Percentiles rank a stretch among this genome's conserved stretches.
phyloP scores from a whole-genome alignment of 2,329 filamentous ascomycete species.

The Ophidiomyces ophidiicola region DNA sequence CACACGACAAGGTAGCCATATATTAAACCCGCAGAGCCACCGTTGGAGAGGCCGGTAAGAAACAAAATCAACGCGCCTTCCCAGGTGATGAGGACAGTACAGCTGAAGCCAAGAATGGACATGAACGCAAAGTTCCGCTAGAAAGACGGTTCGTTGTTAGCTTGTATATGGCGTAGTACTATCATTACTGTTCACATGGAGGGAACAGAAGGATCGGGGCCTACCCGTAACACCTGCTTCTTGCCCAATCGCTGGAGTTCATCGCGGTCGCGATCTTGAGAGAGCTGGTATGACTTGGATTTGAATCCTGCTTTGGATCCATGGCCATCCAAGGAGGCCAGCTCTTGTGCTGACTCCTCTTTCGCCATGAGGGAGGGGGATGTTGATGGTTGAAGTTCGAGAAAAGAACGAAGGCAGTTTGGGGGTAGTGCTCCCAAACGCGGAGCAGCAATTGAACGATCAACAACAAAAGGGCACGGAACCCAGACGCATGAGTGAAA shows the following conservation, averaged over 20 bases:
- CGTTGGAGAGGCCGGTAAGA: conserved; percentile 20
- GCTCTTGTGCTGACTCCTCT: conserved; percentile 7
- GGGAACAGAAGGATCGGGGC: conserved; percentile 18
- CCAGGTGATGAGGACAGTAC: conserved; percentile 30
- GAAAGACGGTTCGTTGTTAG: not conserved
- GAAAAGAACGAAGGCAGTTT: not conserved
- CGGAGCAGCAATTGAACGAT: too few relatives aligned
- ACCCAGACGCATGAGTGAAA: too few relatives aligned
- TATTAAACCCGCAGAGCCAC: conserved; percentile 28
- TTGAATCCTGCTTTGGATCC: conserved; percentile 4
- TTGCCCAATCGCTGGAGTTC: conserved; percentile 32
- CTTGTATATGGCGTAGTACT: not conserved
- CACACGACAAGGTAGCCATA: conserved; percentile 29
- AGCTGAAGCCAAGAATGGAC: conserved; percentile 29
- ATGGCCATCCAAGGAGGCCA: conserved; percentile 7
- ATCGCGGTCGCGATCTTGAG: conserved; percentile 21
- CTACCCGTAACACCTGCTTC: conserved; percentile 32
- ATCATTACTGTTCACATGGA: not conserved
- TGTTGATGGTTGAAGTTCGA: not conserved
- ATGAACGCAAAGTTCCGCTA: conserved; percentile 25
- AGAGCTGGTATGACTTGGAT: conserved; percentile 1
- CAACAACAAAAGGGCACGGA: too few relatives aligned
- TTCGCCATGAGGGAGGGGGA: conserved; percentile 3
- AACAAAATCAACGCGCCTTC: conserved; percentile 19
- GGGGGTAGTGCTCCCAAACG: too few relatives aligned